A percentile compares a stretch with the other conserved stretches of the same genome.
Conservation (phyloP, 2,329 filamentous ascomycete species). For the Fusarium solani-melongenae region DNA sequence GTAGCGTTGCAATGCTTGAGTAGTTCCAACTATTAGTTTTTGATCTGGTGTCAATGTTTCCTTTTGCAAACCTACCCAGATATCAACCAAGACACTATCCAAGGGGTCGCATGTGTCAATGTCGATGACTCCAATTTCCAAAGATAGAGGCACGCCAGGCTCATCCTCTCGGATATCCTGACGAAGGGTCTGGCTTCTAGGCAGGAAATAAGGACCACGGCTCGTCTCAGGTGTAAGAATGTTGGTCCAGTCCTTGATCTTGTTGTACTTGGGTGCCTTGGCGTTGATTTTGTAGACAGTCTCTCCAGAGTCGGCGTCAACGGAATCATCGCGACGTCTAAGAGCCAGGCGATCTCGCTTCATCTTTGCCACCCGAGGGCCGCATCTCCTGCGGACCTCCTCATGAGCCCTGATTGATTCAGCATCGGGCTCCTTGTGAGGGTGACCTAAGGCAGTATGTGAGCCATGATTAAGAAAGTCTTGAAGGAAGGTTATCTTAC, state of each 20-base stretch:
- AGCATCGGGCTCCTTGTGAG: not conserved
- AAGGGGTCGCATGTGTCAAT: not conserved
- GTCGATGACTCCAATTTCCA: conserved; percentile 1
- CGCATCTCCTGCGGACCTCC: not conserved
- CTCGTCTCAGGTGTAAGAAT: conserved; percentile 14
- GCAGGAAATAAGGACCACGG: conserved; percentile 12
- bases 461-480: not conserved
- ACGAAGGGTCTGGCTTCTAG: conserved; percentile 12
- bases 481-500: not conserved
- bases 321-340: not conserved
- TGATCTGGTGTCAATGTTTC: not conserved
- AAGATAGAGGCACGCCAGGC: conserved; percentile 9
- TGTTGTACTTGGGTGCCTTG: conserved; percentile 8
- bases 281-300: conserved; percentile 6
- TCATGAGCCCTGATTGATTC: not conserved
- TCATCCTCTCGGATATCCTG: conserved; percentile 17
- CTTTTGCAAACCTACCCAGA: not conserved
- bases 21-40: not conserved
- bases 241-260: conserved; percentile 14
- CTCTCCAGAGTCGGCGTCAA: not conserved
- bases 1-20: not conserved
- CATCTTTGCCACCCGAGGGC: not conserved
- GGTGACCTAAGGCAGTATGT: not conserved
- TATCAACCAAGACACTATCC: not conserved
- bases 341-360: not conserved